Percentiles rank a stretch among this genome's conserved stretches.
phyloP scores from a whole-genome alignment of 768 basidiomycete species.

The Cyclocybe aegerita region DNA sequence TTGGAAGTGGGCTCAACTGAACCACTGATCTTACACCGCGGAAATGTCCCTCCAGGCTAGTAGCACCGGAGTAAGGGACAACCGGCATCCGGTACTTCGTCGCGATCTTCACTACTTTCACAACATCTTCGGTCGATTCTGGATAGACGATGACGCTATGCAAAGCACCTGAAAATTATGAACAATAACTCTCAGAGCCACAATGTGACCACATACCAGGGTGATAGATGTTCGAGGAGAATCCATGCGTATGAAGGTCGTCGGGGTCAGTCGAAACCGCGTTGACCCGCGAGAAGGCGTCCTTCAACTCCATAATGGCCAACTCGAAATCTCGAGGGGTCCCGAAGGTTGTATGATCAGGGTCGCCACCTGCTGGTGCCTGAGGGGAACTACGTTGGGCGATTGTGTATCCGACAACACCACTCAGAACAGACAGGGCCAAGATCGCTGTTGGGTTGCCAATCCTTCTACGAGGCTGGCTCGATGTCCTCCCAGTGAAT shows the following conservation, averaged over 20 bases:
- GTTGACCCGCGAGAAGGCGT: too few species aligned
- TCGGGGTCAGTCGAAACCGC: conserved; percentile 50
- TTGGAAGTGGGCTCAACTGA: background rate
- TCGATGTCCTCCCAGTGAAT: too few species aligned
- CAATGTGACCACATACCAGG: conserved; percentile 34
- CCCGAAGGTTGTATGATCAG: too few species aligned
- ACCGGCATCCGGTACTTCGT: conserved; percentile 76
- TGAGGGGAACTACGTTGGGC: too few species aligned
- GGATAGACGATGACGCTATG: conserved; percentile 70
- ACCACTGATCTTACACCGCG: conserved; percentile 46
- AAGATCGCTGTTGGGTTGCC: too few species aligned
- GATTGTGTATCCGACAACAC: too few species aligned
- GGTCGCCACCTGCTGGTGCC: too few species aligned
- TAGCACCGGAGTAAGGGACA: conserved; percentile 78
- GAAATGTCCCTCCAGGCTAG: conserved; percentile 78
- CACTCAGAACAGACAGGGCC: too few species aligned
- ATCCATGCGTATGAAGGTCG: conserved; percentile 54
- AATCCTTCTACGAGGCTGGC: too few species aligned
- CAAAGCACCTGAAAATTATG: conserved; percentile 28
- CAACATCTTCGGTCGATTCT: conserved; percentile 78
- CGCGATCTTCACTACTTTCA: conserved; percentile 73
- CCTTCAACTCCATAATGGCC: too few species aligned
- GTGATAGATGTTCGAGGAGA: conserved; percentile 50
- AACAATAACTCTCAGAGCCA: background rate
- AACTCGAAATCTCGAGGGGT: too few species aligned